Evolutionary conservation across 2,329 filamentous ascomycete species (phyloP), one percentile per base, ranked within the genome.

Genomic region (Colletotrichum shisoi): DNA sequence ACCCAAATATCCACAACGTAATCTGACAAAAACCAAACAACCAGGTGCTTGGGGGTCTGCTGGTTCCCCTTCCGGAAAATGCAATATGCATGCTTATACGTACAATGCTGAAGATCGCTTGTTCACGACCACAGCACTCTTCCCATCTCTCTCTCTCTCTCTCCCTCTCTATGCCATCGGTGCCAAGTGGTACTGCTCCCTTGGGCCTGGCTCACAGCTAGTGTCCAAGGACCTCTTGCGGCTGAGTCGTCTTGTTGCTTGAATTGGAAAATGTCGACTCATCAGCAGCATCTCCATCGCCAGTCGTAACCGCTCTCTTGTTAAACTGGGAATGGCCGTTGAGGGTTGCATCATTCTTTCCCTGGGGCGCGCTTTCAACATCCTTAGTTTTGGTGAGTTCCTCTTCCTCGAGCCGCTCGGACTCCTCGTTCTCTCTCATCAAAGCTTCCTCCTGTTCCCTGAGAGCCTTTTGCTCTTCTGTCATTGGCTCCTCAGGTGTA

Each of bases 381-480:
- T 45, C 61, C 44, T 56, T 54, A 12, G 61, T 39, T 31, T 64
- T 67, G 17, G 54, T 65, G 21, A 63, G 57, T 37, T 59, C 66
- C 46, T 67, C 66, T 40, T 68, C 83, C 62, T 84, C 83, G 24
- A 84, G 75, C 64, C 83, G 76, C 71, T 85, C 80, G 1, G 83
- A 83, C 71, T 86, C 84, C 71, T 86, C 84, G 68, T 85, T 84
- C 75, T 86, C 84, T 48, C 79, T 78, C 73, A 83, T 75, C 15
- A 85, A 74, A 31, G 78, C 83, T 71, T 82, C 80, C 71, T 84
- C 83, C 73, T 85, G 83, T 69, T 84, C 81, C 52, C 77, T 79
- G 67, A 84, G 78, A 34, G 77, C 79, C 59, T 77, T 74, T 67
- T 82, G 79, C 69, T 83, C 81, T 37, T 80, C 82, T 7, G 75